Evolutionary conservation across 768 basidiomycete species (phyloP), one percentile per base, ranked within the genome.

Genomic region (Xerocomellus amylosporus): DNA sequence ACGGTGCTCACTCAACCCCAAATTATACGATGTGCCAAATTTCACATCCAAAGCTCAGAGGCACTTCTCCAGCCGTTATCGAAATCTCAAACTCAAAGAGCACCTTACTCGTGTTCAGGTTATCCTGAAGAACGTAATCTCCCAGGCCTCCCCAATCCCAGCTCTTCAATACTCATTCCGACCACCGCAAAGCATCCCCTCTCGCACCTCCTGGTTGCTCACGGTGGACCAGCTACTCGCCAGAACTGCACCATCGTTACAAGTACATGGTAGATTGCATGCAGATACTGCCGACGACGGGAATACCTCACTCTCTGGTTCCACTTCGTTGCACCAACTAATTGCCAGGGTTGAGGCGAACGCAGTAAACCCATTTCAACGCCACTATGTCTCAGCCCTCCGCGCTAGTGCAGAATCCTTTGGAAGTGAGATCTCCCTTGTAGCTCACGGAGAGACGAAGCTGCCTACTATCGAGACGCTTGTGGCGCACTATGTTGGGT

Each of bases 21-120:
- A 2, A 5, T 43, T 15, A 10, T 62, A 65, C 19, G 4, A 64
- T 22, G 24, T 60, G 15, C 1, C n/a, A 5, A 3, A n/a, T 0
- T 22, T 67, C 8, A 36, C 33, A 7, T 39, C 52, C 31, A 28
- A 46, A 0, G 17, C 52, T 20, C 9, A 19, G 8, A 12, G 2
- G 0, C 10, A 62, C 36, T 67, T 69, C 20, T 22, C 34, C 13
- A 54, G 45, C 26, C 46, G 66, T 14, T 65, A 55, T 40, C 54
- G n/a, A 8, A 65, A 67, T 28, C 24, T 43, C 33, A 34, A 49
- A n/a, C 37, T 67, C 9, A 57, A 42, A 19, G 43, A 57, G 6
- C 64, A 68, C 19, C 24, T 68, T 0, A 2, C 6, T 10, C 52
- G 54, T 15, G 47, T 64, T 5, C 56, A 66, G 28, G 8, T 1